Base-by-base conservation (phyloP, 192 early-diverging fungal genomes). In the Coemansia sp. region DNA sequence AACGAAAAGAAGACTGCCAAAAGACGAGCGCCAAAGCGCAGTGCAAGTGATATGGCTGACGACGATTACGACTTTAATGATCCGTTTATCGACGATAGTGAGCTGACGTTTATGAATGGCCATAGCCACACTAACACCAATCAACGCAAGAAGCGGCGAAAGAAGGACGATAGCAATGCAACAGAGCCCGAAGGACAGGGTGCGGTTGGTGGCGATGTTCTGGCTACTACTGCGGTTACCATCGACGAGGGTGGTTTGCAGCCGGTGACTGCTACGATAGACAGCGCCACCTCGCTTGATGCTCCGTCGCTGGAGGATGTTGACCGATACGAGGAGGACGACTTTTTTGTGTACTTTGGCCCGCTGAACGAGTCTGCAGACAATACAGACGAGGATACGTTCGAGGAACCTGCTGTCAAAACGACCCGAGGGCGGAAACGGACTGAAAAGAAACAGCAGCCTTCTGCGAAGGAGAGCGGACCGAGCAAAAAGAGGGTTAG, bases 71-170 rank as follows among this genome's bases (percentile, higher is more conserved):
- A 81, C 56, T 43, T 81, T 53, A 67, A 81, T n/a, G 78, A 81
- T 40, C 78, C 78, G 34, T 81, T 81, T 68, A 81, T 81, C 65
- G 78, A 81, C 48, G 78, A 81, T 43, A 76, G 68, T 43, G 73
- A 81, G 39, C 64, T 81, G 37, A 81, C 78, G 29, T 64, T 81
- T 55, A 71, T 81, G 72, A 66, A 68, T 48, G 69, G 73, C 0
- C 72, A 81, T 40, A 69, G 53, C 37, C 70, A 72, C 21, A 46
- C 67, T 21, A 65, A 67, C 33, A 35, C 38, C 12, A 68, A 70
- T 56, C 60, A 68, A 58, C 65, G 63, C 35, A 71, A 81, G 56
- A 67, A 72, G 66, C 78, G 78, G 55, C 68, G 73, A 60, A 75
- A 69, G 62, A 65, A 36, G 52, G 68, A 67, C 38, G 73, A 71